Evolutionary conservation across 163 green algal species (phyloP).

Genomic region (Smithsoniella earleae): DNA sequence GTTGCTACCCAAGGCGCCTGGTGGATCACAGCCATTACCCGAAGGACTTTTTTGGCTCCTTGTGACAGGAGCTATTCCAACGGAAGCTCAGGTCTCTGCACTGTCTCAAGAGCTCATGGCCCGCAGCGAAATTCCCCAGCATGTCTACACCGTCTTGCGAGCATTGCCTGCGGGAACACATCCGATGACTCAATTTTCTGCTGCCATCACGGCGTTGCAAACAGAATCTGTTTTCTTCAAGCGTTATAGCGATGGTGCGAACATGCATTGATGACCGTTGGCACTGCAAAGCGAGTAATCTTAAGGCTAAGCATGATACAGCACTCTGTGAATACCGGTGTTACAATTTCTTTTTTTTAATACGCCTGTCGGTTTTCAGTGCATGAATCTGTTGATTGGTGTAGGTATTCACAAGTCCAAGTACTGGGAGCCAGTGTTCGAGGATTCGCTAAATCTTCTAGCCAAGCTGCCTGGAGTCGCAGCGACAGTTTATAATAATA

Average conservation of each 20-base stretch:
- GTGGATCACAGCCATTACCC: constrained; percentile 78
- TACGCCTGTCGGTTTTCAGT: too few relatives aligned
- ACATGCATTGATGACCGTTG: neutral
- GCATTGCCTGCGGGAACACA: constrained; percentile 69
- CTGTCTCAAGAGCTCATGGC: constrained; percentile 71
- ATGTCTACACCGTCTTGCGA: constrained; percentile 64
- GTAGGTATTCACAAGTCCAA: constrained; percentile 80
- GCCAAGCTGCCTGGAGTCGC: constrained; percentile 81
- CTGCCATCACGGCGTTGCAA: constrained; percentile 58
- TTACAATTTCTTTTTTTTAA: too few relatives aligned
- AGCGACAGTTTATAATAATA: constrained; percentile 69
- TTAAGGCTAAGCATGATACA: too few relatives aligned
- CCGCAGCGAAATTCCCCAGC: constrained; percentile 49
- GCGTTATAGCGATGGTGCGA: neutral
- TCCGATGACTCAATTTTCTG: constrained; percentile 91
- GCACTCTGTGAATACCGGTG: too few relatives aligned
- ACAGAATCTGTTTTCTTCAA: neutral
- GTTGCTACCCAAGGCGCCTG: constrained; percentile 56
- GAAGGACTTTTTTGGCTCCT: constrained; percentile 97
- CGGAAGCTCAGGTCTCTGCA: constrained; percentile 56
- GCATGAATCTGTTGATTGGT: too few relatives aligned
- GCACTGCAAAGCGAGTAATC: too few relatives aligned
- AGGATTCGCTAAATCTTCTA: constrained; percentile 92
- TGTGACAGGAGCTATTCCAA: constrained; percentile 86
- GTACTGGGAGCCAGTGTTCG: constrained; percentile 85